Percentiles rank a stretch among this genome's conserved stretches.
phyloP scores from a whole-genome alignment of 2,329 filamentous ascomycete species.

The Exophiala bonariae region DNA sequence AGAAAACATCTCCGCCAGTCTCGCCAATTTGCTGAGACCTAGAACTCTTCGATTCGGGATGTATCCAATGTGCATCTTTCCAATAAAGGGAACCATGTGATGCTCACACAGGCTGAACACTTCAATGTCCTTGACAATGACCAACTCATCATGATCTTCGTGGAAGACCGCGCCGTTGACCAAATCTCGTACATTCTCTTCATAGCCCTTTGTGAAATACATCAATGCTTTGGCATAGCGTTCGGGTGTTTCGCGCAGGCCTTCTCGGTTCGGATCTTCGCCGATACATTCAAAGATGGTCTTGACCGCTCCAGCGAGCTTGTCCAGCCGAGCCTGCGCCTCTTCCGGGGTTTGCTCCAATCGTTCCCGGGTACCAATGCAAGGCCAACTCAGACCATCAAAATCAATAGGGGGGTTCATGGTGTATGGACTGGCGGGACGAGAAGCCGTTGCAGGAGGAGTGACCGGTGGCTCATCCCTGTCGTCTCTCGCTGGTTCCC shows the following conservation, averaged over 20 bases:
- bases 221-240: slow-evolving; percentile 95
- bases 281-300: slow-evolving; percentile 67
- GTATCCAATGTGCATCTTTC: slow-evolving; percentile 99
- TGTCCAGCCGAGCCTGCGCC: slow-evolving; percentile 57
- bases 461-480: slow-evolving; percentile 53
- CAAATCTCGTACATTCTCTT: slow-evolving; percentile 87
- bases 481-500: slow-evolving; percentile 54
- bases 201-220: slow-evolving; percentile 94
- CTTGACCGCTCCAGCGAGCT: slow-evolving; percentile 62
- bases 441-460: slow-evolving; percentile 52
- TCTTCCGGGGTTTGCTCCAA: slow-evolving; percentile 60
- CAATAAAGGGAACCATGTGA: slow-evolving; percentile 92
- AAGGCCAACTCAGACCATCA: slow-evolving; percentile 54
- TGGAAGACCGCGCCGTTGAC: slow-evolving; percentile 94
- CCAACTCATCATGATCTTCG: slow-evolving; percentile 94
- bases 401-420: slow-evolving; percentile 52
- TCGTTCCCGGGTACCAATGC: slow-evolving; percentile 50
- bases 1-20: slow-evolving; percentile 96
- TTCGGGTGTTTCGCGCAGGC: slow-evolving; percentile 67
- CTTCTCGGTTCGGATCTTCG: slow-evolving; percentile 65
- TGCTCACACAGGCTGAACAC: slow-evolving; percentile 95
- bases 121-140: slow-evolving; percentile 97
- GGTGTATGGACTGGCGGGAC: slow-evolving; percentile 51
- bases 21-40: slow-evolving; percentile 90
- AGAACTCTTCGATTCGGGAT: slow-evolving; percentile 90